phyloP scores from a whole-genome alignment of 768 basidiomycete genomes.

The Auricularia cornea region DNA sequence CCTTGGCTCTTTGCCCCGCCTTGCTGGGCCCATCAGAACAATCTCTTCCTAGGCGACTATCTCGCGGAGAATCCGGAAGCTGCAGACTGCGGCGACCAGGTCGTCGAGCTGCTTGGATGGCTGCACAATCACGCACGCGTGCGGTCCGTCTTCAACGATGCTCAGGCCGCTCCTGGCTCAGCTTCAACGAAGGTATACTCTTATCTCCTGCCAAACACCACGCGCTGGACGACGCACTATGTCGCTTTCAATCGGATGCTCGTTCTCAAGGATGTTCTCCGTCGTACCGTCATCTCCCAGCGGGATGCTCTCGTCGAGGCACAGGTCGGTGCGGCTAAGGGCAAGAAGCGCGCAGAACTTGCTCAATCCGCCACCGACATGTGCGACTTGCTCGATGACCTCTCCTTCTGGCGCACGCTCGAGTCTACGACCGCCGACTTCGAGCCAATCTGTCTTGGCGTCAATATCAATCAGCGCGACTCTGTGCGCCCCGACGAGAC shows the following conservation, averaged over 20 bases:
- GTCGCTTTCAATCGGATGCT: conserved; percentile 18
- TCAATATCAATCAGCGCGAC: background rate
- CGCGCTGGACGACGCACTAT: conserved; percentile 26
- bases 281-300: background rate
- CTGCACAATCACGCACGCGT: conserved; percentile 25
- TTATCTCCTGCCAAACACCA: conserved; percentile 26
- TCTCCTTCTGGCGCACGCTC: background rate
- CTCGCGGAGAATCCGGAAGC: conserved; percentile 13
- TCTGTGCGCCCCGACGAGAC: background rate
- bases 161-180: conserved; percentile 14
- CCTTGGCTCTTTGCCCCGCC: conserved; percentile 10
- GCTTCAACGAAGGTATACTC: conserved; percentile 5
- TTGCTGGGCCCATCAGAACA: conserved; percentile 26
- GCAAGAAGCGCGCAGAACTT: background rate
- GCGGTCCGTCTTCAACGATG: conserved; percentile 18
- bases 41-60: conserved; percentile 29
- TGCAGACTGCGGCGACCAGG: conserved; percentile 13
- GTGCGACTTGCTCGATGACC: background rate
- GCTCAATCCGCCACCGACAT: background rate
- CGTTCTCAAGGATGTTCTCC: conserved; percentile 12
- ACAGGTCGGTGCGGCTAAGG: background rate
- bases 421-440: background rate
- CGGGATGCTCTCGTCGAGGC: background rate
- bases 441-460: background rate
- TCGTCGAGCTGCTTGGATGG: conserved; percentile 21